Base-by-base conservation (phyloP, 2,329 filamentous ascomycete species). In the Calonectria montana region DNA sequence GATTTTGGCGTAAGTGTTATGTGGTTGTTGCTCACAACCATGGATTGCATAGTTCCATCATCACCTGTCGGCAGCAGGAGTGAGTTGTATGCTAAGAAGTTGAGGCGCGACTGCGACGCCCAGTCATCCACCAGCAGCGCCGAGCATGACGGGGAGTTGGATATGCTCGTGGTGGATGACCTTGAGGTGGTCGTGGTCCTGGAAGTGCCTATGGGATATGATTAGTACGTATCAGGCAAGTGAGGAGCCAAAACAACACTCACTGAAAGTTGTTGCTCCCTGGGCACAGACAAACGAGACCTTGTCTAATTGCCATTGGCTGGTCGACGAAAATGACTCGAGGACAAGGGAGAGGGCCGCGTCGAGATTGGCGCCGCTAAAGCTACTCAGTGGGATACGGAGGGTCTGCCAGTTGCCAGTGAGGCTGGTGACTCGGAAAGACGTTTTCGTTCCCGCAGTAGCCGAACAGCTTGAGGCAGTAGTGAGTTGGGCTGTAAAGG, bases 81-180 rank as follows among this genome's bases (percentile, higher is more conserved):
- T 43, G 90, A 85, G 77, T 92, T 92, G 83, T 91, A 91, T 76
- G 84, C 88, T 18, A 92, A 81, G 80, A 92, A 92, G 1, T 88
- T 90, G 65, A 91, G 80, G 35, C 90, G 88, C 7, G 90, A 91
- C 78, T 92, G 90, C 10, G 90, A 91, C 66, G 85, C 85, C 86
- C 88, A 92, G 82, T 92, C 90, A 73, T 92, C 90, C 66, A 91
- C 84, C 29, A 90, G 78, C 8, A 89, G 80, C 41, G 83, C 79
- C 13, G 82, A 80, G 77, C 87, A 89, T 1, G 74, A 72, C 39
- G 72, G 66, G 27, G 73, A 35, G 31, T 67, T 39, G 35, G 69
- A 29, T n/a, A 3, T 18, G n/a, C 29, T 65, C 3, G 67, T 72
- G 25, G 35, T 67, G 31, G 69, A 62, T 65, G 72, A 48, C 39